Base-by-base conservation (phyloP, 2,329 filamentous ascomycete species). In the Gyromitra esculenta region DNA sequence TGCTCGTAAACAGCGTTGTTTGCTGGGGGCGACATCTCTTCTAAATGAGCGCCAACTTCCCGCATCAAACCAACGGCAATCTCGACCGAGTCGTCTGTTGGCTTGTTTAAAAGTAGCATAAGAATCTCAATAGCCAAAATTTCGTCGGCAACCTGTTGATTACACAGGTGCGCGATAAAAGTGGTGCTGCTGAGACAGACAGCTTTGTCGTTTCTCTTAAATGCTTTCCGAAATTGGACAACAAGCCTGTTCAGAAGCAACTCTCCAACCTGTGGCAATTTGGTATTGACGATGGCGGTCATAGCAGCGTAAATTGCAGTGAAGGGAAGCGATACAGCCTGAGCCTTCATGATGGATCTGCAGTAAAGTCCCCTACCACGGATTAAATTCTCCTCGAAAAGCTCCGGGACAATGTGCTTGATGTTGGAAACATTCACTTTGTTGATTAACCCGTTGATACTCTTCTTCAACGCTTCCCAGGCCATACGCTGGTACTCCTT, bases 401-500 rank as follows among this genome's bases (percentile, higher is more conserved):
- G 87, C 85, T 99, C 96, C 1, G 95, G 95, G 31, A 98, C 94
- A 78, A 99, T 97, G 82, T 92, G 89, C 85, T 99, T 98, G 87
- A 99, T 98, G 84, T 99, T 99, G 43, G 92, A 93, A 72, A 95
- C 92, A 84, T 98, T 98, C 86, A 97, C 92, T 86, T 99, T 99
- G 88, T 99, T 99, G 87, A 99, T 97, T 79, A 99, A 86, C 81
- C 96, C 96, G 83, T 99, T 98, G 85, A 99, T 97, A 63, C 92
- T 96, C 87, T 99, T 99, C 86, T 99, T 99, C 82, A 99, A 86
- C 11, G 95, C 95, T 84, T 99, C 96, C 96, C 96, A 99, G 7
- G 94, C 94, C 93, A 99, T 97, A 81, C 96, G 92, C 87, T 98
- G 96, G 83, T 97, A 98, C 85, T 98, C 96, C 84, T 97, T 96